Base-by-base conservation (phyloP, 805 yeast genomes). In the Candida nonsorbophila region DNA sequence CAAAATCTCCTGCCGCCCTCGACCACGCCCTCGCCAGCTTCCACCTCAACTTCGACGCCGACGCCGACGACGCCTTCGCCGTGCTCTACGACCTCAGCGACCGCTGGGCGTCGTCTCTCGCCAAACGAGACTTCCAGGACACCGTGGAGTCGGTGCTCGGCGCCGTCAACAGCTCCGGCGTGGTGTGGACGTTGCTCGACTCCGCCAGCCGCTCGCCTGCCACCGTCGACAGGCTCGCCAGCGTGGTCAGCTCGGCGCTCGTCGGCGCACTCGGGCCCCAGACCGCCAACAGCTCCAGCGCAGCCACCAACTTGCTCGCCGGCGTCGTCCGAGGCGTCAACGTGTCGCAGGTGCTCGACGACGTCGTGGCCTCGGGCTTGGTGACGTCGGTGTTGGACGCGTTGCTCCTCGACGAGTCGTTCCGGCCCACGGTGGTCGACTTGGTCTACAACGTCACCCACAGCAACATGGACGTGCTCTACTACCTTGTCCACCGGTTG, bases 361-460 rank as follows among this genome's bases (percentile, higher is more conserved):
- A 45, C 7, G 55, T 60, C 7, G 28, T 41, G 29, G 41, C 49
- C 2, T 62, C 69, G 1, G 70, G 70, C 0, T 49, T 64, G 14
- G 39, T 58, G 12, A 37, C 48, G 6, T 53, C 59, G 5, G 27
- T 52, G 3, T 45, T 56, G 32, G 66, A 64, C 34, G 69, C 69
- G 0, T 33, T 62, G 8, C 43, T 63, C 16, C 49, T 63, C 36
- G 69, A 64, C 36, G 41, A 41, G 1, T 29, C 29, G 19, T 59
- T 41, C 38, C 45, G 64, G 28, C 62, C 62, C 3, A 50, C 41
- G 11, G 36, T 64, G 7, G 58, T 53, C 5, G 41, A 55, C 26
- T 37, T 63, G 20, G 42, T 50, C 17, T 47, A 58, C 32, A 40
- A 58, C 27, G 30, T 57, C n/a, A 50, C 58, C 27, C 44, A 47